phyloP scores from a whole-genome alignment of 1,284 basidiomycete genomes.

The Fomitopsis schrenkii region DNA sequence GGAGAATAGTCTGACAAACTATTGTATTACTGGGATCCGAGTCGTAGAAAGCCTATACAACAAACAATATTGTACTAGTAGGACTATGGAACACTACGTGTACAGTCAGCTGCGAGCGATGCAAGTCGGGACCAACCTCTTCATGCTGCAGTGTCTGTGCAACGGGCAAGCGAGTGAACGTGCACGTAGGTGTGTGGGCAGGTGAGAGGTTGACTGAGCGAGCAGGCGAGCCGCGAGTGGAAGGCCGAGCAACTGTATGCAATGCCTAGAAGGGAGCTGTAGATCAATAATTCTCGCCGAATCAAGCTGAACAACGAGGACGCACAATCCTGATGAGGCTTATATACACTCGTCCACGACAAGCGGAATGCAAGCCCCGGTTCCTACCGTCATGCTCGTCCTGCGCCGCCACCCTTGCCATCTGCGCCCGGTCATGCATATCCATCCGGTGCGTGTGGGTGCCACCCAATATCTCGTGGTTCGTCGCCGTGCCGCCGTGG shows the following conservation, averaged over 20 bases:
- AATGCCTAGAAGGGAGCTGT: background rate
- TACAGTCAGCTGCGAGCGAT: too few species aligned
- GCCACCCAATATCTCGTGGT: constrained; percentile 31
- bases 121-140: too few species aligned
- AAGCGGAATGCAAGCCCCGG: constrained; percentile 59
- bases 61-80: too few species aligned
- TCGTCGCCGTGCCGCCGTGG: constrained; percentile 17
- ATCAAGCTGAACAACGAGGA: background rate
- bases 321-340: background rate
- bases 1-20: too few species aligned
- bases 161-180: too few species aligned
- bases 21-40: too few species aligned
- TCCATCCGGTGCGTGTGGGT: constrained; percentile 53
- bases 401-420: constrained; percentile 47
- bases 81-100: too few species aligned
- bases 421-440: constrained; percentile 53
- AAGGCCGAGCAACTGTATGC: background rate
- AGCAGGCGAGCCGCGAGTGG: too few species aligned
- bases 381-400: constrained; percentile 52
- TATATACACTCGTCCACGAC: constrained; percentile 48
- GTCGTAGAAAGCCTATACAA: too few species aligned
- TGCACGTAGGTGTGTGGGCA: too few species aligned
- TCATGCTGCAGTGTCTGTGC: too few species aligned
- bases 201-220: too few species aligned
- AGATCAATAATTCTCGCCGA: background rate